Evolutionary conservation across 257 asterid genomes (phyloP).

Genomic region (Lycium barbarum): DNA sequence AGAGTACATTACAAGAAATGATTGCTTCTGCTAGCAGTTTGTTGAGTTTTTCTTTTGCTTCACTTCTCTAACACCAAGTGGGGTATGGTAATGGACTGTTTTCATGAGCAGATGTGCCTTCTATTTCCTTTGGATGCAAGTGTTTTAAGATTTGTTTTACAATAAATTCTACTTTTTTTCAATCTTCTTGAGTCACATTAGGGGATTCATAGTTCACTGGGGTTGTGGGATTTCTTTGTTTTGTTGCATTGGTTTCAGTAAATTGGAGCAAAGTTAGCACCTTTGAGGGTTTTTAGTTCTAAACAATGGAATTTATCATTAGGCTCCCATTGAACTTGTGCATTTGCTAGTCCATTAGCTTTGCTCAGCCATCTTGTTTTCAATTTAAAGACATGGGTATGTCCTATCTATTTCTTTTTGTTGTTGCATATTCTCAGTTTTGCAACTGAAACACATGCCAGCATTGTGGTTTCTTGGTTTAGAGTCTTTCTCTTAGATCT

Average conservation of each 20-base stretch:
- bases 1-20: slow-evolving; percentile 52
- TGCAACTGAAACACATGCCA: neutral
- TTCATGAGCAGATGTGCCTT: slow-evolving; percentile 33
- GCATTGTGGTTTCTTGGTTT: slow-evolving; percentile 26
- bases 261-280: neutral
- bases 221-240: slow-evolving; percentile 28
- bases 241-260: neutral
- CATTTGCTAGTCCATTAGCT: slow-evolving; percentile 35
- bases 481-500: slow-evolving; percentile 44
- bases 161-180: slow-evolving; percentile 30
- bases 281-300: neutral
- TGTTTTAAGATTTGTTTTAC: slow-evolving; percentile 47
- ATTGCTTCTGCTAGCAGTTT: slow-evolving; percentile 51
- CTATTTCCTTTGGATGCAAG: slow-evolving; percentile 58
- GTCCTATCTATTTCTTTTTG: slow-evolving; percentile 9
- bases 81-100: slow-evolving; percentile 43
- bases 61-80: slow-evolving; percentile 57
- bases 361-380: slow-evolving; percentile 29
- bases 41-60: slow-evolving; percentile 53
- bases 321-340: slow-evolving; percentile 35
- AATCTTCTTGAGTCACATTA: slow-evolving; percentile 31
- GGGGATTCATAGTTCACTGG: slow-evolving; percentile 27
- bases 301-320: slow-evolving; percentile 32
- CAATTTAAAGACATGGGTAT: slow-evolving; percentile 51
- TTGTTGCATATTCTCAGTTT: neutral